phyloP scores from a whole-genome alignment of 768 basidiomycete genomes.

The Albatrellus ellisii region DNA sequence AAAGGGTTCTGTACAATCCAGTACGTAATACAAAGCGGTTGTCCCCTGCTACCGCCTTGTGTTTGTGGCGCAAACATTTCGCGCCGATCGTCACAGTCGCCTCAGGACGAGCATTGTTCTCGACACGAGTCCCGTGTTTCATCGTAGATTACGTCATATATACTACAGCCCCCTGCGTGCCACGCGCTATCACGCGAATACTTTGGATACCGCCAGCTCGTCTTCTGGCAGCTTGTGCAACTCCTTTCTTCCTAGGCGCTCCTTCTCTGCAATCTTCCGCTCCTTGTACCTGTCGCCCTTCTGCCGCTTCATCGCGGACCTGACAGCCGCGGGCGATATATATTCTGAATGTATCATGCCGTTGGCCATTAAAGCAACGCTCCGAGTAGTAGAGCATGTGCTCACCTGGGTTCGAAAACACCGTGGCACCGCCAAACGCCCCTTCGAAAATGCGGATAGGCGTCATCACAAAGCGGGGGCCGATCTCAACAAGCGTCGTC shows the following conservation, averaged over 20 bases:
- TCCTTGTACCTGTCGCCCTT: slow-evolving; percentile 73
- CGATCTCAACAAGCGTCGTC: slow-evolving; percentile 89
- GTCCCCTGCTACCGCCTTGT: no score
- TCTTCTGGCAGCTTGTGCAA: slow-evolving; percentile 55
- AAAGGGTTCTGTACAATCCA: no score
- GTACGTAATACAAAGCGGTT: no score
- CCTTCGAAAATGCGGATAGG: slow-evolving; percentile 98
- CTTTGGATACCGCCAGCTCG: slow-evolving; percentile 72
- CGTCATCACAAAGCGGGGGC: slow-evolving; percentile 92
- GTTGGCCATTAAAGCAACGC: background rate
- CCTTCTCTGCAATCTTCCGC: slow-evolving; percentile 68
- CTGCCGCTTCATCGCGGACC: slow-evolving; percentile 53
- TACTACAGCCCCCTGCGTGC: background rate
- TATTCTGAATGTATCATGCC: slow-evolving; percentile 48
- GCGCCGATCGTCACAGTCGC: no score
- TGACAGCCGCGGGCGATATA: slow-evolving; percentile 72
- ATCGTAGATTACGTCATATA: no score
- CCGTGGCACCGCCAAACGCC: slow-evolving; percentile 87
- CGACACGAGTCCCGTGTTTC: no score
- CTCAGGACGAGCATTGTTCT: no score
- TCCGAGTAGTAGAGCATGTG: slow-evolving; percentile 17
- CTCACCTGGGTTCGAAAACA: slow-evolving; percentile 94
- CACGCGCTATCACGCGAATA: slow-evolving; percentile 56
- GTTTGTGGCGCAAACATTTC: no score
- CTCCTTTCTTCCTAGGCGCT: slow-evolving; percentile 50